Conservation (phyloP, 768 basidiomycete species). For the Mycena chlorophos region DNA sequence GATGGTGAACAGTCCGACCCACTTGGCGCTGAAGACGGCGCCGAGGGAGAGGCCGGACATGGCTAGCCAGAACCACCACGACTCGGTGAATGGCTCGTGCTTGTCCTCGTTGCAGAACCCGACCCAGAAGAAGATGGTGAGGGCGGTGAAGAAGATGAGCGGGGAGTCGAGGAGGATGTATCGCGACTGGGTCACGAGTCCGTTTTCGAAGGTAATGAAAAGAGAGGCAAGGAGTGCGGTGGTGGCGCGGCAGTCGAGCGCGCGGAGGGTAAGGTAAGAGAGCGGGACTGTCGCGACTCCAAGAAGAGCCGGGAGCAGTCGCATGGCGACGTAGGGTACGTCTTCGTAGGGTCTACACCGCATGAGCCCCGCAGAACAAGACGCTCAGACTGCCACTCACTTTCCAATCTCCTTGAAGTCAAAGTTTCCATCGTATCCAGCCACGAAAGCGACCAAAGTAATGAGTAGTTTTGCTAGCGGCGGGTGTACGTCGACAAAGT, state of each 20-base stretch:
- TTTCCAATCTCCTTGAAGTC: conserved; percentile 98
- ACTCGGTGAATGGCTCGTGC: conserved; percentile 74
- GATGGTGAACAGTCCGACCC: conserved; percentile 98
- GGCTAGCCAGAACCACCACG: conserved; percentile 92
- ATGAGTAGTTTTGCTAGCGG: conserved; percentile 95
- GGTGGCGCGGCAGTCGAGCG: conserved; percentile 87
- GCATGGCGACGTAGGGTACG: conserved; percentile 96
- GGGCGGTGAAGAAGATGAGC: conserved; percentile 96
- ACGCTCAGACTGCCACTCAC: conserved; percentile 45
- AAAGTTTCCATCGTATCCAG: conserved; percentile 89
- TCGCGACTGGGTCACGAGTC: conserved; percentile 91
- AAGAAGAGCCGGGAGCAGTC: conserved; percentile 86
- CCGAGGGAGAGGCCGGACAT: conserved; percentile 89
- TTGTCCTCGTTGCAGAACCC: conserved; percentile 92
- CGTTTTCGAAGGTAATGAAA: conserved; percentile 96
- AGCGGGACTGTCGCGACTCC: conserved; percentile 89
- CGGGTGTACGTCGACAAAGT: conserved; percentile 95
- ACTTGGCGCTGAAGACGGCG: conserved; percentile 92
- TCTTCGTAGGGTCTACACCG: conserved; percentile 68
- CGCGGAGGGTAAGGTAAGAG: conserved; percentile 90
- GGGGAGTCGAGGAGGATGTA: conserved; percentile 97
- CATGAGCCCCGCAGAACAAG: conserved; percentile 2
- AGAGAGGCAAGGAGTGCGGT: conserved; percentile 89
- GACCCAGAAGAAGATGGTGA: conserved; percentile 83
- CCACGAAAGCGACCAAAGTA: conserved; percentile 84